These are phyloP conservation scores for Quillaja saponaria DNA, from an alignment of 306 rosid genomes.

Conservation along the genomic window DNA sequence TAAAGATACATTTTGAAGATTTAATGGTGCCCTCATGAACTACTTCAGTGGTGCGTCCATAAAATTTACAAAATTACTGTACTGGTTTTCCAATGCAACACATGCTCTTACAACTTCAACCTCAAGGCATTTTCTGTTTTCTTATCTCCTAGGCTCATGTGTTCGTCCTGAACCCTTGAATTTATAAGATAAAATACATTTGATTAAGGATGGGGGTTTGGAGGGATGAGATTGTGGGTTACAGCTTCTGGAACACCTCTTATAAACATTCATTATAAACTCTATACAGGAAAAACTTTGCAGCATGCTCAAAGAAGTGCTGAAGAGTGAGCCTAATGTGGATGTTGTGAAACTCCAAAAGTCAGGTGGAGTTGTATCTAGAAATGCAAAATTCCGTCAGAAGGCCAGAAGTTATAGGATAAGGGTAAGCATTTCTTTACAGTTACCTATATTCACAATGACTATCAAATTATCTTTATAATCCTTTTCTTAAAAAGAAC, in stretches of 20 bases:
- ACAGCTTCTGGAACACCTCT: slow-evolving; percentile 9
- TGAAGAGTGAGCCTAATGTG: slow-evolving; percentile 74
- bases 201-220: not conserved
- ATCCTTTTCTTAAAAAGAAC: too few species aligned
- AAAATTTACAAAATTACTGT: too few species aligned
- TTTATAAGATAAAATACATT: slow-evolving; percentile 4
- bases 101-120: too few species aligned
- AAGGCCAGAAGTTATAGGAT: slow-evolving; percentile 77
- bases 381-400: slow-evolving; percentile 76
- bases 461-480: not conserved
- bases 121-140: too few species aligned
- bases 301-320: slow-evolving; percentile 85
- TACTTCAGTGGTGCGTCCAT: too few species aligned
- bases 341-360: slow-evolving; percentile 95
- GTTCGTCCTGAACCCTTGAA: slow-evolving; percentile 2
- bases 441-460: slow-evolving; percentile 14
- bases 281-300: slow-evolving; percentile 80
- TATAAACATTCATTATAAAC: slow-evolving; percentile 28
- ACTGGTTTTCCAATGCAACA: too few species aligned
- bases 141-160: slow-evolving; percentile 9
- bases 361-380: slow-evolving; percentile 95
- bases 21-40: too few species aligned
- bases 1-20: too few species aligned
- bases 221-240: slow-evolving; percentile 1
- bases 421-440: slow-evolving; percentile 52